Percentiles rank a stretch among this genome's conserved stretches.
Conservation (phyloP, 1,139 yeast genomes). For the Geotrichum carabidarum region DNA sequence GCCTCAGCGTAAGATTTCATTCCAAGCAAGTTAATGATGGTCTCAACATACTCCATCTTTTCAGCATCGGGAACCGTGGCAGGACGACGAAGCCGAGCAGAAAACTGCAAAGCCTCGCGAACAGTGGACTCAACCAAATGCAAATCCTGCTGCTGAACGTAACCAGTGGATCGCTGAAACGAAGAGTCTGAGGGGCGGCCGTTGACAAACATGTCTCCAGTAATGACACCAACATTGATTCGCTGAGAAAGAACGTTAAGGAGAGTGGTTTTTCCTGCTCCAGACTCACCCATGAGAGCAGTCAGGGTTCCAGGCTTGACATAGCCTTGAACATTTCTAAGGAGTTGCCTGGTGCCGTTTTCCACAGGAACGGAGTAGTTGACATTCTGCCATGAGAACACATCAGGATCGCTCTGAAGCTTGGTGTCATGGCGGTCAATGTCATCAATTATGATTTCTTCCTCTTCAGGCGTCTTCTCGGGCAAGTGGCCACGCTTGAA, state of each 20-base stretch:
- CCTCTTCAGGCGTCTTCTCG: slow-evolving; percentile 36
- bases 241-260: slow-evolving; percentile 55
- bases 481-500: slow-evolving; percentile 48
- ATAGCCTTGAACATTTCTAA: slow-evolving; percentile 56
- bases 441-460: slow-evolving; percentile 42
- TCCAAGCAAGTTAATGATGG: slow-evolving; percentile 49
- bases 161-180: slow-evolving; percentile 56
- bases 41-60: slow-evolving; percentile 52
- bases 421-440: slow-evolving; percentile 38
- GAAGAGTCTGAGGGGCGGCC: slow-evolving; percentile 49
- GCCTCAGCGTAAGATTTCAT: slow-evolving; percentile 57
- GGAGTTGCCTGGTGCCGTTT: slow-evolving; percentile 43
- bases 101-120: slow-evolving; percentile 53
- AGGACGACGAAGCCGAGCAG: slow-evolving; percentile 55
- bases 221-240: slow-evolving; percentile 50
- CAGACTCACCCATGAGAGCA: slow-evolving; percentile 61
- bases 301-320: slow-evolving; percentile 58
- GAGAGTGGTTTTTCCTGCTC: slow-evolving; percentile 62
- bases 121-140: slow-evolving; percentile 54
- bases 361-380: slow-evolving; percentile 46
- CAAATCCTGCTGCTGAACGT: slow-evolving; percentile 59
- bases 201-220: slow-evolving; percentile 58
- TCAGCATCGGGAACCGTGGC: slow-evolving; percentile 44
- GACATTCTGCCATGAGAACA: slow-evolving; percentile 46
- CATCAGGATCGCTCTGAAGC: slow-evolving; percentile 32